A percentile compares a stretch with the other conserved stretches of the same genome.
These are phyloP conservation scores for Candida multigemmis DNA, from an alignment of 805 yeast genomes.

Conservation along the genomic window DNA sequence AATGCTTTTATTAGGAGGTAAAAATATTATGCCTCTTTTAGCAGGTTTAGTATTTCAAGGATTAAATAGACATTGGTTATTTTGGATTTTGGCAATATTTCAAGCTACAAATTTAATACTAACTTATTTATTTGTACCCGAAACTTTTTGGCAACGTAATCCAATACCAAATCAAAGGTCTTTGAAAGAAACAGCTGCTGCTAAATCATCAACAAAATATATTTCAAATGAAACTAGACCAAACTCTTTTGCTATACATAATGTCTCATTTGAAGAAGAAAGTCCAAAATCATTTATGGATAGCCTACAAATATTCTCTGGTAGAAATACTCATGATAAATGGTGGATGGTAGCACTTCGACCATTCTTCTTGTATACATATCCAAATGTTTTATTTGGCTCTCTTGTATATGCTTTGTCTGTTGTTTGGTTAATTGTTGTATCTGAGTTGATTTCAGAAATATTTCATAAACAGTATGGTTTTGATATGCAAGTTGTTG, in stretches of 20 bases:
- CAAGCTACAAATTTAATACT: slow-evolving; percentile 36
- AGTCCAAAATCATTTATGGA: slow-evolving; percentile 12
- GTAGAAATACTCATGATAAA: slow-evolving; percentile 39
- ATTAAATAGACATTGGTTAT: slow-evolving; percentile 50
- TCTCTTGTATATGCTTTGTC: slow-evolving; percentile 46
- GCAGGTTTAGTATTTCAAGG: slow-evolving; percentile 43
- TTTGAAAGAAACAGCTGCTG: slow-evolving; percentile 37
- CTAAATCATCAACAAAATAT: slow-evolving; percentile 22
- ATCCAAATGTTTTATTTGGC: slow-evolving; percentile 45
- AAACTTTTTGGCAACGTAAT: slow-evolving; percentile 53
- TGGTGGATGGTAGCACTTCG: slow-evolving; percentile 50
- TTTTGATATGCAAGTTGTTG: slow-evolving; percentile 37
- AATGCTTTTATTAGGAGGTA: slow-evolving; percentile 50
- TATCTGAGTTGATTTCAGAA: slow-evolving; percentile 46
- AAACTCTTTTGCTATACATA: slow-evolving; percentile 17
- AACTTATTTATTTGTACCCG: slow-evolving; percentile 50
- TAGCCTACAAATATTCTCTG: slow-evolving; percentile 35
- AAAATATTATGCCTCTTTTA: slow-evolving; percentile 48
- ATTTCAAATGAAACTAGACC: slow-evolving; percentile 17
- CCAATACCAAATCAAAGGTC: slow-evolving; percentile 43
- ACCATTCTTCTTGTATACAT: slow-evolving; percentile 41
- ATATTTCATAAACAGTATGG: slow-evolving; percentile 36
- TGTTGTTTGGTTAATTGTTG: slow-evolving; percentile 56
- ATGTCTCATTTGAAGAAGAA: not conserved
- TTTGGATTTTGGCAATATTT: slow-evolving; percentile 48